Evolutionary conservation across 1,284 basidiomycete genomes (phyloP).

Genomic region (Inonotus hispidus): DNA sequence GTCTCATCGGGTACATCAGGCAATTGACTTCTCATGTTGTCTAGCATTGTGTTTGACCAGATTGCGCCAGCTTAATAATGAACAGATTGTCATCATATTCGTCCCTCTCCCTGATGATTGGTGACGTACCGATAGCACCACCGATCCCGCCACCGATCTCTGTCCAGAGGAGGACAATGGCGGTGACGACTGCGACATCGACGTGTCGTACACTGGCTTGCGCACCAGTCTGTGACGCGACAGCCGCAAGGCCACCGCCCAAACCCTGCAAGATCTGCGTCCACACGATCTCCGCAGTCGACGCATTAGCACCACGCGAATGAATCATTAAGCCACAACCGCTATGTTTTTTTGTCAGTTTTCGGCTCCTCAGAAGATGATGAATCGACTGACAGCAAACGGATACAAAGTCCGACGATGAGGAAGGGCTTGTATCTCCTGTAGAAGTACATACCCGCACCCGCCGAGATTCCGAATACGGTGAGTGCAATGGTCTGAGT

Average conservation of each 20-base stretch:
- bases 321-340: slow-evolving; percentile 73
- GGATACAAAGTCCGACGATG: slow-evolving; percentile 38
- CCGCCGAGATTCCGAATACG: slow-evolving; percentile 59
- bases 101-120: background rate
- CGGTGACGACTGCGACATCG: slow-evolving; percentile 80
- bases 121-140: slow-evolving; percentile 53
- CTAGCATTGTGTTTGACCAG: slow-evolving; percentile 58
- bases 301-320: slow-evolving; percentile 58
- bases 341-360: no score
- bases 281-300: slow-evolving; percentile 57
- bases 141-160: slow-evolving; percentile 78
- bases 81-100: no score
- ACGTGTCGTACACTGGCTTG: slow-evolving; percentile 74
- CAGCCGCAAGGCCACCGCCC: no score
- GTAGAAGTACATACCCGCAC: slow-evolving; percentile 47
- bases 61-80: slow-evolving; percentile 54
- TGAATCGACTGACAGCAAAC: slow-evolving; percentile 38
- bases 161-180: slow-evolving; percentile 72
- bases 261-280: slow-evolving; percentile 69
- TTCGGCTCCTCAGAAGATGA: no score
- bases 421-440: slow-evolving; percentile 59
- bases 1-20: slow-evolving; percentile 36
- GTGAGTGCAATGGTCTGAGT: slow-evolving; percentile 61
- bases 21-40: slow-evolving; percentile 48
- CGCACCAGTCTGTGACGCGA: slow-evolving; percentile 66